Base-by-base conservation (phyloP, 202 grass and related monocot species). In the Saccharum hybrid region DNA sequence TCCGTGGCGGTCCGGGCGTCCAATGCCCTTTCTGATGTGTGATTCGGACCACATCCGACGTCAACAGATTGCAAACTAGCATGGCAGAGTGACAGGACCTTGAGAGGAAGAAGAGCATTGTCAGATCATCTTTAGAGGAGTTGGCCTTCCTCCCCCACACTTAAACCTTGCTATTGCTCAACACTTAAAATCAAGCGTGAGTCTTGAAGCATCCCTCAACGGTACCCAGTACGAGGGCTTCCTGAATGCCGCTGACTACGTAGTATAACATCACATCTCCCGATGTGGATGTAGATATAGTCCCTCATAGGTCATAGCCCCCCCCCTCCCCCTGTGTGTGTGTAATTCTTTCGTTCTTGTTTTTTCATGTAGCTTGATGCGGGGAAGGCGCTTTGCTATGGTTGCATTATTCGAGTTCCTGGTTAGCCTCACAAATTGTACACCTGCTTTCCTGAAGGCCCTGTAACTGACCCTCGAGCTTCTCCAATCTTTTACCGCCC, bases 181-280 rank as follows among this genome's bases (percentile, higher is more conserved):
- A n/a, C n/a, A n/a, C n/a, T n/a, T n/a, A n/a, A n/a, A n/a, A n/a
- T n/a, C n/a, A n/a, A n/a, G n/a, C n/a, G n/a, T n/a, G n/a, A n/a
- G n/a, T n/a, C n/a, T n/a, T n/a, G n/a, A n/a, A n/a, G n/a, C n/a
- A n/a, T n/a, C 71, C 21, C 83, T 97, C 66, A 92, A 94, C 19
- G 90, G 90, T 26, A 94, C 91, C 38, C 75, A 83, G 56, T 97
- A 90, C 30, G 86, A 90, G 78, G 83, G 75, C 19, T 94, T 97
- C 84, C 74, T 97, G 90, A 82, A 94, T 57, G 85, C 88, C 46
- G 90, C 90, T 66, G 91, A 94, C 77, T 97, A 94, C 71, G 60
- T 42, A 66, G 78, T 78, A 66, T 97, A 85, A 80, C 56, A 60
- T 60, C 30, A 67, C 22, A 26, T 62, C 10, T 68, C 34, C 68